Evolutionary conservation across 2,329 filamentous ascomycete species (phyloP).

Genomic region (Claviceps sp.): DNA sequence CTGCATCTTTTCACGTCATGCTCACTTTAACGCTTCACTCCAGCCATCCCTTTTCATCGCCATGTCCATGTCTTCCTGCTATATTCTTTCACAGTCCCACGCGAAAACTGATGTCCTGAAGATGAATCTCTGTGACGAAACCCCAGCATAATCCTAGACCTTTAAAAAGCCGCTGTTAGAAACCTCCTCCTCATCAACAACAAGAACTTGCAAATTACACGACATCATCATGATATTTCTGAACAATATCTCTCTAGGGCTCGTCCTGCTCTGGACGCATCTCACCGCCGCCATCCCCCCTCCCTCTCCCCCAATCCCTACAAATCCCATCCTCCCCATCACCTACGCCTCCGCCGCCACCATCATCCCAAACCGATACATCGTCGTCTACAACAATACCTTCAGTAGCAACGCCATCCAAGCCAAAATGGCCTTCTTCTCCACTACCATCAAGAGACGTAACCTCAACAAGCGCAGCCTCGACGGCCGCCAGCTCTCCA

Average conservation of each 20-base stretch:
- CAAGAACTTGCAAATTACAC: not conserved
- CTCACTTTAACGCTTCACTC: not conserved
- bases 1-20: not conserved
- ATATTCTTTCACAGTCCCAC: too few relatives aligned
- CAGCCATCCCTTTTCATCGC: not conserved
- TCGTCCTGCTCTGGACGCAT: conserved; percentile 1
- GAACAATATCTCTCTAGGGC: not conserved
- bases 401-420: conserved; percentile 34
- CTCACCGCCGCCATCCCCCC: not conserved
- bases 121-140: too few relatives aligned
- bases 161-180: not conserved
- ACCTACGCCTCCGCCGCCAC: conserved; percentile 34
- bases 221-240: not conserved
- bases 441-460: conserved; percentile 38
- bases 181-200: not conserved
- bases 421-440: conserved; percentile 35
- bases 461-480: conserved; percentile 40
- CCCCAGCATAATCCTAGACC: too few relatives aligned
- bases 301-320: not conserved
- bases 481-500: conserved; percentile 33
- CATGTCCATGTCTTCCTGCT: too few relatives aligned
- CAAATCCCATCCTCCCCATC: conserved; percentile 25
- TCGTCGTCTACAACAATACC: conserved; percentile 50
- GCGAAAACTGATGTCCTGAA: too few relatives aligned
- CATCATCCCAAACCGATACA: conserved; percentile 44